Evolutionary conservation across 1,284 basidiomycete species (phyloP).

Genomic region (Thecaphora thlaspeos): DNA sequence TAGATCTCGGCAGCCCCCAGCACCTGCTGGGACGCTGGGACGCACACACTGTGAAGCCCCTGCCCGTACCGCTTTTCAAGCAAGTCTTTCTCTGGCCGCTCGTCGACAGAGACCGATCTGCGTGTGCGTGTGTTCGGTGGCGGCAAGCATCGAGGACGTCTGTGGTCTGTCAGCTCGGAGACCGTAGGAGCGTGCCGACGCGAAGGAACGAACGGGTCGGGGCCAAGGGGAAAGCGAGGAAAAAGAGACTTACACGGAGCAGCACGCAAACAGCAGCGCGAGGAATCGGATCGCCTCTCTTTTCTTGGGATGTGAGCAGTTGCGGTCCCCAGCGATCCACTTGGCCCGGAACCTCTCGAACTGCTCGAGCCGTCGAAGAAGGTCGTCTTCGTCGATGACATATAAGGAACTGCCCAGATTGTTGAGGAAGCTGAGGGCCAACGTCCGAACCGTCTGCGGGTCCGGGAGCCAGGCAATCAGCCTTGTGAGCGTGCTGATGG

Average conservation of each 20-base stretch:
- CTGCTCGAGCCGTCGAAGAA: conserved; percentile 12
- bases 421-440: conserved; percentile 29
- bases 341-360: conserved; percentile 19
- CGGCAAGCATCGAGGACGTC: too few relatives aligned
- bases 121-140: too few relatives aligned
- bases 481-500: conserved; percentile 19
- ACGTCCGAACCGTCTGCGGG: conserved; percentile 13
- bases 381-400: conserved; percentile 24
- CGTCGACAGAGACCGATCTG: too few relatives aligned
- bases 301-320: conserved; percentile 19
- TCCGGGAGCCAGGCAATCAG: conserved; percentile 28
- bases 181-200: too few relatives aligned
- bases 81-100: conserved; percentile 16
- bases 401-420: conserved; percentile 38
- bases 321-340: conserved; percentile 21
- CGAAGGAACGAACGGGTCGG: too few relatives aligned
- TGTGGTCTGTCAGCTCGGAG: too few relatives aligned
- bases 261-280: conserved; percentile 27
- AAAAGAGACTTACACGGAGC: conserved; percentile 20
- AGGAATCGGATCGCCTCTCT: conserved; percentile 27
- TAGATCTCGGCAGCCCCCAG: conserved; percentile 39
- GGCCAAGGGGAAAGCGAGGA: too few relatives aligned
- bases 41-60: conserved; percentile 25
- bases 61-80: conserved; percentile 16
- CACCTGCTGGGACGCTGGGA: conserved; percentile 35